Evolutionary conservation across 2,329 filamentous ascomycete genomes (phyloP).

Genomic region (Clarireedia paspali): DNA sequence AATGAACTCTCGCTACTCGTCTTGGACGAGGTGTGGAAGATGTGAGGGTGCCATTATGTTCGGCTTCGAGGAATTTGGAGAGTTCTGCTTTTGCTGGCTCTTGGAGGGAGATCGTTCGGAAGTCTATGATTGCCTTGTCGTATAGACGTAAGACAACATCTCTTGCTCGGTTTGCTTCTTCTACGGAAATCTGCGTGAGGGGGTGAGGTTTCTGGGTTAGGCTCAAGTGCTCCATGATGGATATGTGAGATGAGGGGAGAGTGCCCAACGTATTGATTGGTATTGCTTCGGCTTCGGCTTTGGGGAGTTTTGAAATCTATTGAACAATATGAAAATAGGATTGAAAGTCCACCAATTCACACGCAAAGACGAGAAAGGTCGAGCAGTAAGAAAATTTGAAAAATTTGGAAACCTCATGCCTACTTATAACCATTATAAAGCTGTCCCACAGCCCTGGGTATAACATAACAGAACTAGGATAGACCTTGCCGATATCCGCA

Average conservation of each 20-base stretch:
- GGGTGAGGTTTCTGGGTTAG: constrained; percentile 32
- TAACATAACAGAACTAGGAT: too few species aligned
- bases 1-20: constrained; percentile 45
- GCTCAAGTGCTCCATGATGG: background rate
- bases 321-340: too few species aligned
- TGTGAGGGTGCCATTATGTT: constrained; percentile 34
- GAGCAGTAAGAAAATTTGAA: too few species aligned
- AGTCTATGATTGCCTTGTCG: constrained; percentile 43
- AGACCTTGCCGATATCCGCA: too few species aligned
- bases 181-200: constrained; percentile 36
- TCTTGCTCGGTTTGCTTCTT: constrained; percentile 46
- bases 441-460: too few species aligned
- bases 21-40: constrained; percentile 34
- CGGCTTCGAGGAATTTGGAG: constrained; percentile 39
- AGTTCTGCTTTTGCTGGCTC: constrained; percentile 47
- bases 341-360: too few species aligned
- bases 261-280: too few species aligned
- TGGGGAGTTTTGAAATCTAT: too few species aligned
- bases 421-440: too few species aligned
- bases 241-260: background rate
- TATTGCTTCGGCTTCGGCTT: too few species aligned
- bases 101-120: constrained; percentile 51
- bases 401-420: too few species aligned
- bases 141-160: constrained; percentile 32
- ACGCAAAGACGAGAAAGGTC: too few species aligned